Base-by-base conservation (phyloP, 2,329 filamentous ascomycete species). In the Albifimbria verrucaria region DNA sequence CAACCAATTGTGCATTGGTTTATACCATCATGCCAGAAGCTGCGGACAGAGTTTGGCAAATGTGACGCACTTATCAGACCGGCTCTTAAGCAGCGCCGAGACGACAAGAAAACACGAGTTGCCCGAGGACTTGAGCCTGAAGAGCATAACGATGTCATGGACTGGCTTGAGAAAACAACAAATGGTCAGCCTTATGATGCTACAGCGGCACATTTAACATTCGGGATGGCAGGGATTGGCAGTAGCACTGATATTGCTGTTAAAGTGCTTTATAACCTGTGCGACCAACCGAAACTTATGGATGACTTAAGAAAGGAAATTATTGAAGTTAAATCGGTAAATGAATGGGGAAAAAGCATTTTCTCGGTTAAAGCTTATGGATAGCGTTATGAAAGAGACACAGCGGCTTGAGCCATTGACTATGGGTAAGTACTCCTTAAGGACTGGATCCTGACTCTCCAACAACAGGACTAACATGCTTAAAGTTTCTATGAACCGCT, bases 361-460 rank as follows among this genome's bases (percentile, higher is more conserved):
- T 6, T 39, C 4, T 15, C 65, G 70, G 12, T 65, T 81, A 48
- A 71, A 77, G 57, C 69, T 75, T 1, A 68, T 77, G 28, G 79
- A 81, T 61, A 79, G 76, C 43, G 72, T 74, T 3, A 72, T 82
- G 26, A 77, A 78, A 41, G 78, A 82, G 59, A 75, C 72, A 23
- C 75, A 79, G 66, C 72, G 79, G 1, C 39, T 75, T 3, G 73
- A 72, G 54, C 69, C 72, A n/a, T 72, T 77, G 39, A 61, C 65
- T 9, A 62, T 71, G 11, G 70, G 61, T 62, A 54, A 44, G 49
- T 23, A 2, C 17, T 45, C n/a, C 28, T n/a, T 36, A 10, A 10
- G n/a, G n/a, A 36, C 28, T 10, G 10, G 10, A 36, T 36, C 10
- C 10, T 36, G n/a, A n/a, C n/a, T n/a, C n/a, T n/a, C n/a, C 9